Evolutionary conservation across 1,139 yeast genomes (phyloP), one percentile per base, ranked within the genome.

Genomic region (Casaregolazyma lundiana): DNA sequence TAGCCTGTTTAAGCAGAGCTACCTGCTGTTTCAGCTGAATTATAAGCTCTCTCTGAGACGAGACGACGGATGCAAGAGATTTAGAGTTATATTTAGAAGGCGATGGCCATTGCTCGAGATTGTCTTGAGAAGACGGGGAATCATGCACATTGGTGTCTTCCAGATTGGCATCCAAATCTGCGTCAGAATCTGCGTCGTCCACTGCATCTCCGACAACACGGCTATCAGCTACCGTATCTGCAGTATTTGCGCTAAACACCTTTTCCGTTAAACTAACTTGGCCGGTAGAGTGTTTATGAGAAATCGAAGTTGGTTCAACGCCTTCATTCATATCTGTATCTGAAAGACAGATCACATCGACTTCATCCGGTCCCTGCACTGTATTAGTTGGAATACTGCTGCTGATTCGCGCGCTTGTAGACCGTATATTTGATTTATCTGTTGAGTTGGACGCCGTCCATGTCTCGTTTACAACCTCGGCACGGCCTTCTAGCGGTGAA

Each of bases 31-130:
- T 40, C 20, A 40, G 36, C 6, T 30, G 32, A 19, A 13, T 6
- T 18, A 40, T 40, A 11, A 40, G 43, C 7, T 40, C 43, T 17
- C 22, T 30, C 22, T 40, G 43, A 13, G 21, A 20, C 5, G 37
- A 30, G 18, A 40, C 34, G 29, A 40, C 22, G 3, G 37, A 26
- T 26, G 32, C 32, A 26, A 26, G 32, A 11, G 13, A 26, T 11
- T 26, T 3, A 26, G 32, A 15, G 13, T 26, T n/a, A 4, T 4
- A 9, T 5, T 26, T 26, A 11, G 32, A 2, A 26, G 11, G 22
- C 2, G 13, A 6, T 17, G 22, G 11, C 8, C 8, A 35, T 5
- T 11, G 32, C 2, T 18, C n/a, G 13, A 13, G 9, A 17, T 35
- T 22, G 22, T 6, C 9, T 35, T 8, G 19, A 11, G 32, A 6